Evolutionary conservation across 73 alveolate genomes (phyloP).

Genomic region (Symbiodinium pilosum): DNA sequence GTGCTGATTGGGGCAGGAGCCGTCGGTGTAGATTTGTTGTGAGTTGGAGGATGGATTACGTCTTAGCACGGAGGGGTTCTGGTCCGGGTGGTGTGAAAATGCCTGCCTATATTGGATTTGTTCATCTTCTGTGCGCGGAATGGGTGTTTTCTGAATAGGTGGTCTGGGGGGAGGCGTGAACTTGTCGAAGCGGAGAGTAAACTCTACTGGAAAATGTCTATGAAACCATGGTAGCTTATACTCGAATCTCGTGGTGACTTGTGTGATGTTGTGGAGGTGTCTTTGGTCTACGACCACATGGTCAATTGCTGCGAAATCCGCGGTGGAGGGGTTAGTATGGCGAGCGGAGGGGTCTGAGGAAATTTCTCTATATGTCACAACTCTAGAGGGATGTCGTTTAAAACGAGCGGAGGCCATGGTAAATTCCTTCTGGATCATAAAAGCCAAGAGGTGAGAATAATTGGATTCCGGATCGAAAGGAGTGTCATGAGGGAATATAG

Average conservation of each 20-base stretch:
- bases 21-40: neutral
- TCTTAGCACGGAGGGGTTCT: neutral
- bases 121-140: too few species aligned
- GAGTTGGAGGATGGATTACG: neutral
- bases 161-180: neutral
- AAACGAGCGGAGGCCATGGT: neutral
- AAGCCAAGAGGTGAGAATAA: neutral
- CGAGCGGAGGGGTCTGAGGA: neutral
- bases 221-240: neutral
- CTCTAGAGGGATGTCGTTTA: neutral
- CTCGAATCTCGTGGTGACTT: neutral
- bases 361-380: neutral
- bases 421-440: neutral
- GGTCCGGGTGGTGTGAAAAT: too few species aligned
- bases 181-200: neutral
- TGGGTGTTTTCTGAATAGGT: too few species aligned
- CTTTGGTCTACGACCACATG: neutral
- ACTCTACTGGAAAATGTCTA: neutral
- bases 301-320: neutral
- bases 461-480: neutral
- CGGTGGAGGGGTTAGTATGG: neutral
- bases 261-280: neutral
- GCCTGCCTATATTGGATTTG: too few species aligned
- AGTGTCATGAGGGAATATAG: neutral
- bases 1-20: neutral